Evolutionary conservation across 768 basidiomycete species (phyloP).

Genomic region (Russula foetens): DNA sequence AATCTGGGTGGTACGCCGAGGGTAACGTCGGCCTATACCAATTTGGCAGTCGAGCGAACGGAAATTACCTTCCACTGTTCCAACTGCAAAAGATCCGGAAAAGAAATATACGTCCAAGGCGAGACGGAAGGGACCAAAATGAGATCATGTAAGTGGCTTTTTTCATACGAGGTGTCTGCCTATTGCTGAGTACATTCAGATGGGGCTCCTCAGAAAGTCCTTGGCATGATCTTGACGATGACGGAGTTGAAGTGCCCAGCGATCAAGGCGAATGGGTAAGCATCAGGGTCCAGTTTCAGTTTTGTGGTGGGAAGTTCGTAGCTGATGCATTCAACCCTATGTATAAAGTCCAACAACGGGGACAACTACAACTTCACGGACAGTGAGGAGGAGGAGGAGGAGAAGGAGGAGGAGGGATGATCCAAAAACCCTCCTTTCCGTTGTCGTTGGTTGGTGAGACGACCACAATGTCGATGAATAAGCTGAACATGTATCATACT

Average conservation of each 20-base stretch:
- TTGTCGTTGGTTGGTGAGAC: too few species aligned
- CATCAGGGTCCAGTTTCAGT: background rate
- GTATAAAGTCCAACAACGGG: too few species aligned
- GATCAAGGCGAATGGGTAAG: conserved; percentile 5
- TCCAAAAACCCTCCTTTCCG: too few species aligned
- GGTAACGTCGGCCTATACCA: conserved; percentile 14
- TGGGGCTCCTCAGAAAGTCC: conserved; percentile 4
- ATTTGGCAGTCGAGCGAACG: conserved; percentile 10
- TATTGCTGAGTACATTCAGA: background rate
- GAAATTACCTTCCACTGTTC: conserved; percentile 6
- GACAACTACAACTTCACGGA: too few species aligned
- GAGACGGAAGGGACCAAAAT: conserved; percentile 6
- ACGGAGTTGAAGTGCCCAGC: background rate
- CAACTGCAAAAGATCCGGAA: background rate
- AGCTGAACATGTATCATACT: too few species aligned
- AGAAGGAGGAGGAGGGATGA: too few species aligned
- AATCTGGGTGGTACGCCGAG: conserved; percentile 14
- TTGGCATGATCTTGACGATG: conserved; percentile 6
- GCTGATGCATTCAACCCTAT: too few species aligned
- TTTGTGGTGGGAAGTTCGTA: background rate
- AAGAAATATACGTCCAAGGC: conserved; percentile 1
- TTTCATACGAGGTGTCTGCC: background rate
- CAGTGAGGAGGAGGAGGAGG: too few species aligned
- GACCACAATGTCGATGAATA: too few species aligned
- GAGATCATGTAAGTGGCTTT: conserved; percentile 1